Conservation (phyloP, 2,329 filamentous ascomycete genomes). For the Colletotrichum spaethianum region DNA sequence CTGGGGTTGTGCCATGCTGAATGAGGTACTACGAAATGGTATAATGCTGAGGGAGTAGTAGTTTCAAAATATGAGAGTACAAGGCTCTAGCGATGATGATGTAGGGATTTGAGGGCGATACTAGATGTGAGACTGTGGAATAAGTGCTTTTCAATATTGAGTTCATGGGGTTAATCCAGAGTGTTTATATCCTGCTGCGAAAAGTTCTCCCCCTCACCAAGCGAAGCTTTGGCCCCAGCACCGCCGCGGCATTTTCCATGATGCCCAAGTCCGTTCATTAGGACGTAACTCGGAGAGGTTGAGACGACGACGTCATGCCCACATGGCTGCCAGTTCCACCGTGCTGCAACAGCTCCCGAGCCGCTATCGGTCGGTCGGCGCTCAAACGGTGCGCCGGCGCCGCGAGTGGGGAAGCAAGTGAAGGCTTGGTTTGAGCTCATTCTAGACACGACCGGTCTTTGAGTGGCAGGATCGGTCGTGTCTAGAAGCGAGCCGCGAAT, state of each 20-base stretch:
- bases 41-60: not conserved
- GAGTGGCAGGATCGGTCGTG: constrained; percentile 13
- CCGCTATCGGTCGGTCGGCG: constrained; percentile 34
- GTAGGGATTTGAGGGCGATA: not conserved
- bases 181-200: constrained; percentile 13
- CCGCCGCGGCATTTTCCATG: constrained; percentile 9
- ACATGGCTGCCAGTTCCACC: constrained; percentile 25
- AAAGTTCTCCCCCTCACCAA: constrained; percentile 8
- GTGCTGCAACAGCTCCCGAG: constrained; percentile 16
- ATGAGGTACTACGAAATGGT: not conserved
- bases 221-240: not conserved
- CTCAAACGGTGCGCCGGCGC: constrained; percentile 24
- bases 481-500: constrained; percentile 37
- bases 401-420: not conserved
- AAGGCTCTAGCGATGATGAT: not conserved
- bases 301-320: constrained; percentile 35
- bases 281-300: constrained; percentile 28
- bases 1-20: constrained; percentile 35
- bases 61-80: not conserved
- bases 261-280: constrained; percentile 17
- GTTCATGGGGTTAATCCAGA: not conserved
- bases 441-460: not conserved
- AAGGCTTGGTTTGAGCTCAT: not conserved
- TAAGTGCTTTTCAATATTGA: not conserved
- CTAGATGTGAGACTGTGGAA: not conserved